A percentile compares a stretch with the other conserved stretches of the same genome.
Evolutionary conservation across 495 filamentous ascomycete species (phyloP).

Genomic region (Neurospora tetrasperma): DNA sequence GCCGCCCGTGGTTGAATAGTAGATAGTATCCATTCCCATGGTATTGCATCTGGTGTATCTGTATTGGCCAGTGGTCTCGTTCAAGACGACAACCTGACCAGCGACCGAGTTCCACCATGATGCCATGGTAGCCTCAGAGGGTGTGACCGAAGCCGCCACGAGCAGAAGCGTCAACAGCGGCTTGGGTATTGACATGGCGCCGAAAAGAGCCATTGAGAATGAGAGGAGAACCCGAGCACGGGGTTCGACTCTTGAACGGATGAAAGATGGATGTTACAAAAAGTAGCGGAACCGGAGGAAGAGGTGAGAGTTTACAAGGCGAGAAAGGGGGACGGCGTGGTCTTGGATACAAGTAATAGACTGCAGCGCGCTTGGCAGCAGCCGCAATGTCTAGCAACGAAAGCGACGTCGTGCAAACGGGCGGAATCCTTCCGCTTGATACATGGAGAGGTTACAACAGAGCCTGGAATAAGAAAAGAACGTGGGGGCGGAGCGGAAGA

Average conservation of each 20-base stretch:
- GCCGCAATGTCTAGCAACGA: neutral
- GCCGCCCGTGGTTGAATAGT: slow-evolving; percentile 15
- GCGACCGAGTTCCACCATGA: slow-evolving; percentile 24
- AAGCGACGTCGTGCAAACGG: neutral
- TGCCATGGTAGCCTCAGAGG: slow-evolving; percentile 17
- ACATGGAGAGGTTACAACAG: neutral
- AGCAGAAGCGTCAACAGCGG: slow-evolving; percentile 13
- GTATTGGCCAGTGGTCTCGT: slow-evolving; percentile 22
- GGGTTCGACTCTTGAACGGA: neutral
- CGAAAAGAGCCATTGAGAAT: neutral
- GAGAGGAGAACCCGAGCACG: neutral
- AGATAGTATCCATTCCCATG: slow-evolving; percentile 11
- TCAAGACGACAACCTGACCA: slow-evolving; percentile 27
- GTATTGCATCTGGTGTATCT: slow-evolving; percentile 29
- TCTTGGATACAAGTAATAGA: neutral
- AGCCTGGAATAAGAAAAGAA: neutral
- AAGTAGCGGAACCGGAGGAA: neutral
- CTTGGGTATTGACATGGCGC: slow-evolving; percentile 8
- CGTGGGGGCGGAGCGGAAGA: neutral
- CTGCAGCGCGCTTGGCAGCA: neutral
- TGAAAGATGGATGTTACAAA: neutral
- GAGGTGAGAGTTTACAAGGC: neutral
- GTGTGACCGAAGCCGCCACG: slow-evolving; percentile 11
- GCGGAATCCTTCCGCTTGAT: neutral
- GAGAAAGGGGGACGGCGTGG: neutral